A percentile compares a stretch with the other conserved stretches of the same genome.
Evolutionary conservation across 2,329 filamentous ascomycete genomes (phyloP).

Genomic region (Trichoderma sp.): DNA sequence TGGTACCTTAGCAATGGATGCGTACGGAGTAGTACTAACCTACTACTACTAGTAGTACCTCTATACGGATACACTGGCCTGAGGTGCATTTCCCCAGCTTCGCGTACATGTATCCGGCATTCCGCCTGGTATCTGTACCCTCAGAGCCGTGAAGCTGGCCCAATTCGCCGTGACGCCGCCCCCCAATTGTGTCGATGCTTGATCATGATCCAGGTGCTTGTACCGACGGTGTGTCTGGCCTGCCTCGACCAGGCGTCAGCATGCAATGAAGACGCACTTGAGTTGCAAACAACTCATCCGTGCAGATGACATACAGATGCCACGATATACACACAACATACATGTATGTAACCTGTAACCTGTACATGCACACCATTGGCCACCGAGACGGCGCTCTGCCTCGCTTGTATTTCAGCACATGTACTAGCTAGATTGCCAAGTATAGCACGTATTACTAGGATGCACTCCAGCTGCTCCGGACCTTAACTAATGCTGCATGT

Average conservation of each 20-base stretch:
- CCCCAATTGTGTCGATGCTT: not conserved
- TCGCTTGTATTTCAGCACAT: not conserved
- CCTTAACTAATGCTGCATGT: not conserved
- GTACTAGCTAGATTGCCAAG: no score
- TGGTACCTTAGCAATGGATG: no score
- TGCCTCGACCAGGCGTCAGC: not conserved
- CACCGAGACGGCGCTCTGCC: not conserved
- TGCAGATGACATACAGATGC: conserved; percentile 13
- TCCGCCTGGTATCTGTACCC: not conserved
- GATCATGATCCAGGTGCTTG: not conserved
- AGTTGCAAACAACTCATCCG: conserved; percentile 14
- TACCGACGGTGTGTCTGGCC: not conserved
- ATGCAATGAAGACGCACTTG: conserved; percentile 6
- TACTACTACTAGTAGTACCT: no score
- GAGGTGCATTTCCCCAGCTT: not conserved
- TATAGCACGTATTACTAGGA: no score
- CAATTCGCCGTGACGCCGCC: not conserved
- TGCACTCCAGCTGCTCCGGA: not conserved
- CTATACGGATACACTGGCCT: not conserved
- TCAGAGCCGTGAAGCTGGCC: not conserved
- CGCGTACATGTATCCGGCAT: not conserved
- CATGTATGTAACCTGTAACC: not conserved
- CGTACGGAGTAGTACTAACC: no score
- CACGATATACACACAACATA: not conserved
- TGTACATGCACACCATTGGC: conserved; percentile 3